Percentiles rank a stretch among this genome's conserved stretches.
Evolutionary conservation across 208 protist species (phyloP).

Genomic region (Naegleria fowleri): DNA sequence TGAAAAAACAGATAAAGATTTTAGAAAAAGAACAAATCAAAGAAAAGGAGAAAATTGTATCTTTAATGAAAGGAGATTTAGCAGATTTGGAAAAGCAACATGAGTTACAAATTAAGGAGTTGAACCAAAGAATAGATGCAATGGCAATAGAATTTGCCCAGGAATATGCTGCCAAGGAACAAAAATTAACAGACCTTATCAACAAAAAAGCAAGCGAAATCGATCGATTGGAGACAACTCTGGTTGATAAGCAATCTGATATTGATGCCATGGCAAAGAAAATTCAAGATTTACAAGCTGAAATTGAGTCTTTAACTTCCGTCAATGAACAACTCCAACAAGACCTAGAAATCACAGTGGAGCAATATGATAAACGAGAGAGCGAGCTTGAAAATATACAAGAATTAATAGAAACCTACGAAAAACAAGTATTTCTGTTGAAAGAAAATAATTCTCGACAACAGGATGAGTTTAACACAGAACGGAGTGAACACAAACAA

Average conservation of each 20-base stretch:
- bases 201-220: not conserved
- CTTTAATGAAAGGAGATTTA: not conserved
- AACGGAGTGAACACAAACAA: too few species aligned
- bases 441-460: not conserved
- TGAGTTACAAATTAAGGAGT: not conserved
- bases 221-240: not conserved
- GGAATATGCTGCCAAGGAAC: not conserved
- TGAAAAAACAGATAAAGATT: not conserved
- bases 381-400: not conserved
- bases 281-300: not conserved
- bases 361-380: not conserved
- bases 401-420: not conserved
- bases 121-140: not conserved
- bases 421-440: not conserved
- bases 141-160: not conserved
- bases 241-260: not conserved
- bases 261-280: not conserved
- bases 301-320: not conserved
- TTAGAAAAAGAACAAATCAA: not conserved
- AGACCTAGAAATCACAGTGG: not conserved
- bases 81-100: not conserved
- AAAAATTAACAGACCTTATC: not conserved
- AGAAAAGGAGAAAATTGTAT: not conserved
- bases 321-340: not conserved
- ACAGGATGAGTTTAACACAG: not conserved